Evolutionary conservation across 805 yeast species (phyloP), one percentile per base, ranked within the genome.

Genomic region (Scheffersomyces lignosus): DNA sequence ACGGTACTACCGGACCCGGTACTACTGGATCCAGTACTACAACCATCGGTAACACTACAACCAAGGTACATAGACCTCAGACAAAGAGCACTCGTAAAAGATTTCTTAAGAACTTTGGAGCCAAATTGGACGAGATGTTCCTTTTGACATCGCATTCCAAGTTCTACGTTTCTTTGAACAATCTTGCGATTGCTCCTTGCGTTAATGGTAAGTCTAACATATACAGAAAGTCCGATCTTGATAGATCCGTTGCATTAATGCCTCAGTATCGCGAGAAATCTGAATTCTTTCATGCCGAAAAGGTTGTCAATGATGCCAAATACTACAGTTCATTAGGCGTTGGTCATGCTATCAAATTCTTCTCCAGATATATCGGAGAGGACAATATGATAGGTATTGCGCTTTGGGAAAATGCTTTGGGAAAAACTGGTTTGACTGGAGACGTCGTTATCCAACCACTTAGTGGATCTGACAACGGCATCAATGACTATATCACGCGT

Each of bases 341-440:
- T 1, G 72, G 73, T 8, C 62, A 65, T 34, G 85, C 91, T 0
- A 68, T 89, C 29, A 71, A 80, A 34, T 77, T 79, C 39, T 88
- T 89, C 58, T 80, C 95, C 5, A 68, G 80, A 38, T 89, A 82
- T 56, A 88, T 88, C 52, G 96, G 96, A 4, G 96, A 88, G 56
- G 96, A 88, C 58, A 88, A 88, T 58, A 85, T 87, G 95, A 88
- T 88, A 44, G 95, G 87, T 4, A 87, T 86, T 33, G 86, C 88
- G 1, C 55, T 88, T 13, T 88, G 96, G 96, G 78, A 79, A 33
- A 56, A 56, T 40, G 81, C 85, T 16, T 37, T 51, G 16, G 83
- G 86, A 2, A 66, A 89, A 46, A 86, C 95, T 0, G 89, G 83
- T 0, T 69, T 87, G 71, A 81, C 91, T 1, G 79, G 84, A 1